Conservation (phyloP, 257 asterid genomes). For the Striga asiatica region DNA sequence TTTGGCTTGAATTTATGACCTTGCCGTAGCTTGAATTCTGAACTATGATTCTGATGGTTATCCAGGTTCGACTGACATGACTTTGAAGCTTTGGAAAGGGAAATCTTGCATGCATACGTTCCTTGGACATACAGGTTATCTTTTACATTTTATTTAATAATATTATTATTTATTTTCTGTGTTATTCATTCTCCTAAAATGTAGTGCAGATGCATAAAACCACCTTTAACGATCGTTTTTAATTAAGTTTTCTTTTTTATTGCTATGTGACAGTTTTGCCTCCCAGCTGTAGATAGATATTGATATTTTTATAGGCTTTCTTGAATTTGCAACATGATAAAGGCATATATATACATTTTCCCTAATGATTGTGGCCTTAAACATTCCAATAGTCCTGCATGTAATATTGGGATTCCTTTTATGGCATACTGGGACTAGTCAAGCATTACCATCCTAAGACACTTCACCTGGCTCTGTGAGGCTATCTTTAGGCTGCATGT, state of each 20-base stretch:
- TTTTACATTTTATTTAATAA: background rate
- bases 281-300: background rate
- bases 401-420: background rate
- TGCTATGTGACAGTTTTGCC: conserved; percentile 1
- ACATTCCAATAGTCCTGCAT: background rate
- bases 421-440: background rate
- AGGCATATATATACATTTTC: background rate
- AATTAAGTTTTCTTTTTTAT: conserved; percentile 1
- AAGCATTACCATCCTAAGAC: background rate
- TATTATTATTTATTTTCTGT: background rate
- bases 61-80: conserved; percentile 87
- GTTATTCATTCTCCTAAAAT: background rate
- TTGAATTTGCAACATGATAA: background rate
- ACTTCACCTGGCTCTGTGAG: conserved; percentile 1
- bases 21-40: background rate
- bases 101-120: conserved; percentile 60
- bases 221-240: background rate
- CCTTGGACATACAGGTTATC: conserved; percentile 80
- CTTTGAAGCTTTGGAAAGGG: conserved; percentile 94
- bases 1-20: conserved; percentile 4
- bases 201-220: background rate
- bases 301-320: background rate
- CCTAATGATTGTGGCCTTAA: background rate
- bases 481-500: conserved; percentile 3
- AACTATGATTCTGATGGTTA: conserved; percentile 21